Percentiles rank a stretch among this genome's conserved stretches.
These are phyloP conservation scores for Amanita jacksonii DNA, from an alignment of 768 basidiomycete species.

Conservation along the genomic window DNA sequence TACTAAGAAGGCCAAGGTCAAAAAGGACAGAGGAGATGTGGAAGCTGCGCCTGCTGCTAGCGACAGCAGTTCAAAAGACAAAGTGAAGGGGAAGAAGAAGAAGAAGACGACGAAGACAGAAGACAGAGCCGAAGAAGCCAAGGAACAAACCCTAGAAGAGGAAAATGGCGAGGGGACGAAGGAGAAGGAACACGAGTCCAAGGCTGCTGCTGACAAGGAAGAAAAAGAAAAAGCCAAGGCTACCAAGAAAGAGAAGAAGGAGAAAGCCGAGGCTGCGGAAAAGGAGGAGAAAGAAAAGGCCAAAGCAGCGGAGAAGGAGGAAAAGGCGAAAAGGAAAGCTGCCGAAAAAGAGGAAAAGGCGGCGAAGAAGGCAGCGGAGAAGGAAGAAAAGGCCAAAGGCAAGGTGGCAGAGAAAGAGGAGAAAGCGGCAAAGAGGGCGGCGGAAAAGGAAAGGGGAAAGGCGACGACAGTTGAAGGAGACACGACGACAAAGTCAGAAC, in stretches of 20 bases:
- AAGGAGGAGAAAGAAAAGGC: slow-evolving; percentile 11
- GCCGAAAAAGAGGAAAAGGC: slow-evolving; percentile 12
- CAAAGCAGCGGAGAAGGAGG: slow-evolving; percentile 11
- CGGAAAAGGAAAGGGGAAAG: slow-evolving; percentile 13
- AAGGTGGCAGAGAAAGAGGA: slow-evolving; percentile 9
- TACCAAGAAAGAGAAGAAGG: neutral
- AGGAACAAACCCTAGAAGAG: neutral
- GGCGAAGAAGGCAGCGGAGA: slow-evolving; percentile 3
- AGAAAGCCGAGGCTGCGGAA: neutral
- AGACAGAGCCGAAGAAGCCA: neutral
- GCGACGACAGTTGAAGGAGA: slow-evolving; percentile 13
- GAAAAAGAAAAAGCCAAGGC: slow-evolving; percentile 10
- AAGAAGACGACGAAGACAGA: too few species aligned
- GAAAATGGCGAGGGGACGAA: slow-evolving; percentile 11
- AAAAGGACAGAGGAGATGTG: slow-evolving; percentile 10
- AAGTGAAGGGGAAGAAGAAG: neutral
- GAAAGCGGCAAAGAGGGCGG: slow-evolving; percentile 9
- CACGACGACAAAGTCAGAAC: slow-evolving; percentile 17
- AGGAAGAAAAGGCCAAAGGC: neutral
- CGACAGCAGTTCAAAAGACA: slow-evolving; percentile 19
- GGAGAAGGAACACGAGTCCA: slow-evolving; percentile 13
- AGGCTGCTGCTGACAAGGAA: slow-evolving; percentile 7
- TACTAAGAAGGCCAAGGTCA: slow-evolving; percentile 15
- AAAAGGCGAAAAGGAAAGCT: slow-evolving; percentile 9
- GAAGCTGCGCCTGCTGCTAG: slow-evolving; percentile 5